These are phyloP conservation scores for Prinsepia uniflora DNA, from an alignment of 306 rosid species.

Conservation along the genomic window DNA sequence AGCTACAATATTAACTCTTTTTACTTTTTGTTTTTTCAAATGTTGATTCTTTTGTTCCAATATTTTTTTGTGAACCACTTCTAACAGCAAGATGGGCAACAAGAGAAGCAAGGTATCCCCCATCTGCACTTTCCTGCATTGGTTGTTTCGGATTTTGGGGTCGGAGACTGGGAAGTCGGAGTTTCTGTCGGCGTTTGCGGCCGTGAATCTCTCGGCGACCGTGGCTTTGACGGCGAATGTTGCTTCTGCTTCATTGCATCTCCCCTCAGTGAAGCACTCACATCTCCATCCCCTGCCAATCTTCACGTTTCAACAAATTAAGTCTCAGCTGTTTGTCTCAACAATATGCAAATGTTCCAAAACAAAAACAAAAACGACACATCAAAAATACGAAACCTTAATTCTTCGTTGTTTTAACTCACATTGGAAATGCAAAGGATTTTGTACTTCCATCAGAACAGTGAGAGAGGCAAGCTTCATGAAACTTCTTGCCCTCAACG, in stretches of 20 bases:
- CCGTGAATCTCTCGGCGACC: conserved; percentile 1
- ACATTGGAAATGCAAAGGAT: conserved; percentile 75
- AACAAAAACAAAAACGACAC: too few relatives aligned
- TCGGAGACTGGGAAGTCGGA: conserved; percentile 13
- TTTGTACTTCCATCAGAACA: conserved; percentile 41
- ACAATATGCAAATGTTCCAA: not conserved
- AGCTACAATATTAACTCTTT: not conserved
- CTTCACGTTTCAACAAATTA: conserved; percentile 32
- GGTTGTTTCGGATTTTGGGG: conserved; percentile 18
- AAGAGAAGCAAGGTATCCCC: conserved; percentile 49
- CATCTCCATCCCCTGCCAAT: conserved; percentile 44
- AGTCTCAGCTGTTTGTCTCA: conserved; percentile 25
- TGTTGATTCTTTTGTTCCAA: not conserved
- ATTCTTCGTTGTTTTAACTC: conserved; percentile 22
- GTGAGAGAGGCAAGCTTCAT: conserved; percentile 29
- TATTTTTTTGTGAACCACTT: not conserved
- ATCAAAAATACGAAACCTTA: too few relatives aligned
- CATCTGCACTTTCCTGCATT: conserved; percentile 20
- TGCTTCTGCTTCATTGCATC: conserved; percentile 24
- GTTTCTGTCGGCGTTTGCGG: conserved; percentile 24
- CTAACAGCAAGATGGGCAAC: conserved; percentile 33
- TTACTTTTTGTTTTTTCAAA: not conserved
- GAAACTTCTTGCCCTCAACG: not conserved
- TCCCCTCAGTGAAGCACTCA: conserved; percentile 28
- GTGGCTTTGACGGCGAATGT: not conserved